Evolutionary conservation across 169 alveolate species (phyloP).

Genomic region (Eimeria necatrix): DNA sequence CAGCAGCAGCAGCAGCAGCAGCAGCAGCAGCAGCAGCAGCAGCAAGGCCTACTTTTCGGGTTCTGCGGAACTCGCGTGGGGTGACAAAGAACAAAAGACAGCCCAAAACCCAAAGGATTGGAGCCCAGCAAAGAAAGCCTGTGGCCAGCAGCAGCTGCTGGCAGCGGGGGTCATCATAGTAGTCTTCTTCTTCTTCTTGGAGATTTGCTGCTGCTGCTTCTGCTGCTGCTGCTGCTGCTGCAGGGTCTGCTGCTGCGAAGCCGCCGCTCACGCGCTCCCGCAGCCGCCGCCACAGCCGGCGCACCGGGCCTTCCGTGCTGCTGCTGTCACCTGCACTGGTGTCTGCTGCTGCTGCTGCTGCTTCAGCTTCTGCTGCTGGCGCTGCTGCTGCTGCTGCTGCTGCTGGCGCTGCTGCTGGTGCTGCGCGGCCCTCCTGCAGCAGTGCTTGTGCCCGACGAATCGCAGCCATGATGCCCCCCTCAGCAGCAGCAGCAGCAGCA

Average conservation of each 20-base stretch:
- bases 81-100: constrained; percentile 47
- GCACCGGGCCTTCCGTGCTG: constrained; percentile 18
- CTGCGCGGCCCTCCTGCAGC: constrained; percentile 41
- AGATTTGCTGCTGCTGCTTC: constrained; percentile 21
- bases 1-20: neutral
- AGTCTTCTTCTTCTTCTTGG: constrained; percentile 23
- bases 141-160: constrained; percentile 66
- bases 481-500: neutral
- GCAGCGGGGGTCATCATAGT: constrained; percentile 47
- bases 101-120: constrained; percentile 53
- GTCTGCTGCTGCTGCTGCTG: constrained; percentile 54
- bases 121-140: constrained; percentile 68
- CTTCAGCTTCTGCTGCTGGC: neutral
- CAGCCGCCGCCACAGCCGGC: constrained; percentile 2
- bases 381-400: neutral
- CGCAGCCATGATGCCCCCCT: neutral
- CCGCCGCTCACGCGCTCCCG: neutral
- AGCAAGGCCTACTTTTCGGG: constrained; percentile 23
- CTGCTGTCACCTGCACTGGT: neutral
- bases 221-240: constrained; percentile 11
- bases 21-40: constrained; percentile 1
- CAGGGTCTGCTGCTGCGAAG: neutral
- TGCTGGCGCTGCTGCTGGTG: neutral
- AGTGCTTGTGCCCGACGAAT: neutral
- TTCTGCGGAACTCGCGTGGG: constrained; percentile 34